Evolutionary conservation across 192 early-diverging fungal species (phyloP).

Genomic region (Coemansia sp.): DNA sequence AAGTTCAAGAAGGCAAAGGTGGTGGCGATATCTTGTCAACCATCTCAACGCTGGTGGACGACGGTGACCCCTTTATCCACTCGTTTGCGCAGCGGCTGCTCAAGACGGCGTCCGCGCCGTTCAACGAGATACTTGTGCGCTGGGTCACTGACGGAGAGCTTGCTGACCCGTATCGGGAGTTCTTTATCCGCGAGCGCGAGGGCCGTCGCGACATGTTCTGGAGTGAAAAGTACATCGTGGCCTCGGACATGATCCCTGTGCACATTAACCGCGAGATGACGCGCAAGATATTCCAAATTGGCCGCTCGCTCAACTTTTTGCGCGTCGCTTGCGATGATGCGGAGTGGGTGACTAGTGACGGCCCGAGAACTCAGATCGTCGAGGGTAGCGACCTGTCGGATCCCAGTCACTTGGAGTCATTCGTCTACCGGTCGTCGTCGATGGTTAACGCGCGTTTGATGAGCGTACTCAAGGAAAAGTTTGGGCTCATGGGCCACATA

Average conservation of each 20-base stretch:
- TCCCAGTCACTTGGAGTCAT: conserved; percentile 66
- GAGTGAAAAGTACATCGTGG: conserved; percentile 74
- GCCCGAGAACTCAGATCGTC: conserved; percentile 31
- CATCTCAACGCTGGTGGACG: conserved; percentile 79
- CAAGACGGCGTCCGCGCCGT: conserved; percentile 76
- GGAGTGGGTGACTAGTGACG: conserved; percentile 53
- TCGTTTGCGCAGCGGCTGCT: conserved; percentile 74
- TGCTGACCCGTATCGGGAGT: conserved; percentile 88
- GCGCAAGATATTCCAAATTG: conserved; percentile 86
- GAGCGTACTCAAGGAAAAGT: conserved; percentile 72
- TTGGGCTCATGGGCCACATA: conserved; percentile 83
- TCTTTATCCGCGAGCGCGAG: conserved; percentile 73
- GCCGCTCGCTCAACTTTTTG: conserved; percentile 85
- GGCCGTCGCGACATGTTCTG: conserved; percentile 74
- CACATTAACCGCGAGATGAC: conserved; percentile 76
- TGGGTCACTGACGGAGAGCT: conserved; percentile 97
- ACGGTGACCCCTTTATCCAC: conserved; percentile 90
- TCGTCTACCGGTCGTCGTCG: conserved; percentile 69
- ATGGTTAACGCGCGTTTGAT: conserved; percentile 78
- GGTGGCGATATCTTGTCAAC: conserved; percentile 55
- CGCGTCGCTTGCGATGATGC: conserved; percentile 65
- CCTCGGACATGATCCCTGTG: conserved; percentile 79
- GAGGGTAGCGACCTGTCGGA: conserved; percentile 60
- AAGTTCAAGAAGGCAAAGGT: conserved; percentile 34
- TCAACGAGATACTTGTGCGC: conserved; percentile 81